Evolutionary conservation across 306 rosid species (phyloP).

Genomic region (Vigna hirtella): DNA sequence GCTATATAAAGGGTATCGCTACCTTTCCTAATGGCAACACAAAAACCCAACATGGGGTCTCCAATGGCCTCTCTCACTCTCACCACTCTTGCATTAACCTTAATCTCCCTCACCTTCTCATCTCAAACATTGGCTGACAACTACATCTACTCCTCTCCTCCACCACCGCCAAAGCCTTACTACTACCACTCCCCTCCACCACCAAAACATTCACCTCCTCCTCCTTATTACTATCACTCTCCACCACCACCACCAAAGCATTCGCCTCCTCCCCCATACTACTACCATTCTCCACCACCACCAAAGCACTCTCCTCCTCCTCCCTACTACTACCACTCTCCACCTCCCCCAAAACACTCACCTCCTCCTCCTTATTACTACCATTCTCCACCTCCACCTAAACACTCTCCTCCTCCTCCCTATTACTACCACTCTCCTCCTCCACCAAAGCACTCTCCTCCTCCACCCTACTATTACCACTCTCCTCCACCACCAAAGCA

Average conservation of each 20-base stretch:
- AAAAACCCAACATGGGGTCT: constrained; percentile 60
- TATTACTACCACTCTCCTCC: constrained; percentile 33
- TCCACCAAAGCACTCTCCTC: constrained; percentile 27
- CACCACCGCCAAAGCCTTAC: constrained; percentile 36
- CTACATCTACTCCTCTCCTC: constrained; percentile 65
- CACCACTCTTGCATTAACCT: constrained; percentile 51
- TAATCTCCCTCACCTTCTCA: constrained; percentile 49
- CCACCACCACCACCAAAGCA: constrained; percentile 31
- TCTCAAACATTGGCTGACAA: constrained; percentile 47
- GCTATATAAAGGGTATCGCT: constrained; percentile 60
- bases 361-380: constrained; percentile 42
- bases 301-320: constrained; percentile 28
- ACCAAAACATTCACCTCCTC: neutral
- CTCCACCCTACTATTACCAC: constrained; percentile 9
- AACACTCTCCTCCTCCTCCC: constrained; percentile 25
- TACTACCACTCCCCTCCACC: constrained; percentile 26
- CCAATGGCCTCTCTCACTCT: constrained; percentile 52
- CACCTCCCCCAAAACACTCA: constrained; percentile 36
- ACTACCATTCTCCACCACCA: constrained; percentile 71
- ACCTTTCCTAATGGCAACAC: constrained; percentile 34
- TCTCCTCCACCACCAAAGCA: neutral
- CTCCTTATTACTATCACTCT: constrained; percentile 9
- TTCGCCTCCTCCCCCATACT: constrained; percentile 47
- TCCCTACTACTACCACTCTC: constrained; percentile 18
- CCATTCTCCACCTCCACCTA: constrained; percentile 34